Conservation (phyloP, 2,329 filamentous ascomycete species). For the Colletotrichum filicis region DNA sequence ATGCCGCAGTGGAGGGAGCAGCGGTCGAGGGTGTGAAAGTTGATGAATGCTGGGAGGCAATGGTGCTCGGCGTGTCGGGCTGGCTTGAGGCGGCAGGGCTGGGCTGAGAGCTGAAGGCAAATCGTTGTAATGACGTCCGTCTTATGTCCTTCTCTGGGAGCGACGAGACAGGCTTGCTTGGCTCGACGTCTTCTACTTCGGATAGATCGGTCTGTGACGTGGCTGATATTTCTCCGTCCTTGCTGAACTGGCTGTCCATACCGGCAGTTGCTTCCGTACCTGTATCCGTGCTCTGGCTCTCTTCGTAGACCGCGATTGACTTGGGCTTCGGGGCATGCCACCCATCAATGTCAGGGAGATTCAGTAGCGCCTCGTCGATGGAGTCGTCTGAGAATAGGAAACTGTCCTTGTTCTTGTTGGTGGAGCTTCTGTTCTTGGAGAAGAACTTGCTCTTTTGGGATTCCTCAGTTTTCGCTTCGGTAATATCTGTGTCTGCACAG, state of each 20-base stretch:
- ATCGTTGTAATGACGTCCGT: slow-evolving; percentile 38
- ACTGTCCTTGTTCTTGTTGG: slow-evolving; percentile 48
- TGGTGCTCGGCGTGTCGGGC: slow-evolving; percentile 43
- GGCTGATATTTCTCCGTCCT: slow-evolving; percentile 21
- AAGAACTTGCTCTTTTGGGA: slow-evolving; percentile 67
- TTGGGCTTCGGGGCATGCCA: slow-evolving; percentile 55
- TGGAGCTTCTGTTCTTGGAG: slow-evolving; percentile 42
- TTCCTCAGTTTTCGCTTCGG: slow-evolving; percentile 44
- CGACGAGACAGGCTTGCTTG: not conserved
- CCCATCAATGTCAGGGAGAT: slow-evolving; percentile 62
- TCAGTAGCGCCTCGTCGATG: slow-evolving; percentile 63
- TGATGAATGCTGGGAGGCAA: slow-evolving; percentile 46
- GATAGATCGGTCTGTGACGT: slow-evolving; percentile 27
- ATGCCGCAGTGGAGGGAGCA: slow-evolving; percentile 53
- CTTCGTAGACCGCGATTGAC: slow-evolving; percentile 57
- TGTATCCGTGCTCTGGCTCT: slow-evolving; percentile 41
- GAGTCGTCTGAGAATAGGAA: slow-evolving; percentile 67
- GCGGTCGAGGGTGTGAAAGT: slow-evolving; percentile 38
- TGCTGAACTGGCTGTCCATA: slow-evolving; percentile 34
- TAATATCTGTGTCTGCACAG: slow-evolving; percentile 54
- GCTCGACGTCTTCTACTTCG: slow-evolving; percentile 6
- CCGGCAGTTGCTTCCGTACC: slow-evolving; percentile 20
- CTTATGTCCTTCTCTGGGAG: not conserved
- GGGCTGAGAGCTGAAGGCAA: slow-evolving; percentile 39
- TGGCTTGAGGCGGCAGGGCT: slow-evolving; percentile 37